These are phyloP conservation scores for Cyamopsis tetragonoloba DNA, from an alignment of 306 rosid genomes.

Conservation along the genomic window DNA sequence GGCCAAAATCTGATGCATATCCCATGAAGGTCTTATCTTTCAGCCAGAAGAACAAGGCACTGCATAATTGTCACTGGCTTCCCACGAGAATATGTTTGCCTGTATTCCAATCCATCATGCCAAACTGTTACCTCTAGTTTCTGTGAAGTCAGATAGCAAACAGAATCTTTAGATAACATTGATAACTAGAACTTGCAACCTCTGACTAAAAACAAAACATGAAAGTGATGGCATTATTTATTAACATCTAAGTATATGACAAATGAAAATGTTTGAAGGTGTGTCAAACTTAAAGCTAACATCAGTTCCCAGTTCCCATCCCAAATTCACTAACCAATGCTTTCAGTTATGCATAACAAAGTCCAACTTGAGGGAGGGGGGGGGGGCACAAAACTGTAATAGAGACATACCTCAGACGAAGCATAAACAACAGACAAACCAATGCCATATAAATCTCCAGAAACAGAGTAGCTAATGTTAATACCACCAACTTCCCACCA, in stretches of 20 bases:
- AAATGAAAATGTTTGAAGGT: background rate
- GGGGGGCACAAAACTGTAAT: background rate
- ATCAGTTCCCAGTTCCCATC: conserved; percentile 2
- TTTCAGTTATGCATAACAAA: background rate
- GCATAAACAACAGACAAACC: conserved; percentile 98
- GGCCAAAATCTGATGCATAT: conserved; percentile 89
- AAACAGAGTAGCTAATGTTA: conserved; percentile 91
- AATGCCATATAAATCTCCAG: conserved; percentile 97
- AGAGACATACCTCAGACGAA: conserved; percentile 74
- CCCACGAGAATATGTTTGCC: conserved; percentile 83
- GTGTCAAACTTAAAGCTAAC: background rate
- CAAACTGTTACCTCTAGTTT: conserved; percentile 74
- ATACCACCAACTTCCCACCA: conserved; percentile 97
- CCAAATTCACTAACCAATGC: background rate
- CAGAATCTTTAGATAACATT: conserved; percentile 22
- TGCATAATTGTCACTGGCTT: conserved; percentile 65
- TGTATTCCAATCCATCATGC: conserved; percentile 85
- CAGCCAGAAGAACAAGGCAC: conserved; percentile 63
- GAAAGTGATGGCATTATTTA: background rate
- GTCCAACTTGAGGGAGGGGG: background rate
- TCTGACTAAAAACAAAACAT: conserved; percentile 9
- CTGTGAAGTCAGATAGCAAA: conserved; percentile 41
- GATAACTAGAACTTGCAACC: conserved; percentile 9
- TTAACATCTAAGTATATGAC: conserved; percentile 1
- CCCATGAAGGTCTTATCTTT: conserved; percentile 59